Conservation (phyloP, 352 stramenopile genomes). For the Phytophthora brassicae region DNA sequence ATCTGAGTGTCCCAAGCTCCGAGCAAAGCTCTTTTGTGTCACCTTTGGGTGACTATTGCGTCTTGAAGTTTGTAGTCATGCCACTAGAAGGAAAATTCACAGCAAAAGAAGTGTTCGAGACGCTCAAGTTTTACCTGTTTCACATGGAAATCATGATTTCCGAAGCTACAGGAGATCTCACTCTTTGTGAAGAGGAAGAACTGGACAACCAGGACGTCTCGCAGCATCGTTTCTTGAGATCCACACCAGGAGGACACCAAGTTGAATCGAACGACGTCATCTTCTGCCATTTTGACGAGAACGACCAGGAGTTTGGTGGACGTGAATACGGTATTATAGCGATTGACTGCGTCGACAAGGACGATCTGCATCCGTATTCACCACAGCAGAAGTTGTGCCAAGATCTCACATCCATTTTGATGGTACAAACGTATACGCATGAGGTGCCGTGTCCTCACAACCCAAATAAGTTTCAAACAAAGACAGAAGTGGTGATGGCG, state of each 20-base stretch:
- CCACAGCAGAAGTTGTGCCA: slow-evolving; percentile 29
- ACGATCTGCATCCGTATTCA: slow-evolving; percentile 39
- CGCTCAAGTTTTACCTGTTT: slow-evolving; percentile 31
- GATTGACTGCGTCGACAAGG: slow-evolving; percentile 36
- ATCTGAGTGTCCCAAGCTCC: slow-evolving; percentile 19
- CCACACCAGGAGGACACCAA: slow-evolving; percentile 26
- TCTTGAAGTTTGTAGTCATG: slow-evolving; percentile 32
- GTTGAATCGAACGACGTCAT: slow-evolving; percentile 37
- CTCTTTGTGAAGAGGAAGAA: slow-evolving; percentile 29
- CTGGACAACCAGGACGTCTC: slow-evolving; percentile 16
- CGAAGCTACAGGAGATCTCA: slow-evolving; percentile 35
- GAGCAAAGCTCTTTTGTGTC: slow-evolving; percentile 32
- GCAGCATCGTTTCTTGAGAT: slow-evolving; percentile 30
- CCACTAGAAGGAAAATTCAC: slow-evolving; percentile 23
- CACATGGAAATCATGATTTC: slow-evolving; percentile 49
- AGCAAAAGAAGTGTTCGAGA: slow-evolving; percentile 29
- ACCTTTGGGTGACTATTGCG: slow-evolving; percentile 25
- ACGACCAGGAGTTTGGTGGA: slow-evolving; percentile 27
- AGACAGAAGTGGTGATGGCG: slow-evolving; percentile 35
- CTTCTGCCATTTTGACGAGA: slow-evolving; percentile 28
- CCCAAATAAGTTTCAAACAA: slow-evolving; percentile 22
- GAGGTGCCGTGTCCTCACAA: slow-evolving; percentile 8
- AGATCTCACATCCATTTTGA: slow-evolving; percentile 37
- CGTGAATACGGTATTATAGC: slow-evolving; percentile 30
- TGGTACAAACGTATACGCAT: slow-evolving; percentile 22